Conservation (phyloP, 1,284 basidiomycete species). For the Rhodotorula sp. region DNA sequence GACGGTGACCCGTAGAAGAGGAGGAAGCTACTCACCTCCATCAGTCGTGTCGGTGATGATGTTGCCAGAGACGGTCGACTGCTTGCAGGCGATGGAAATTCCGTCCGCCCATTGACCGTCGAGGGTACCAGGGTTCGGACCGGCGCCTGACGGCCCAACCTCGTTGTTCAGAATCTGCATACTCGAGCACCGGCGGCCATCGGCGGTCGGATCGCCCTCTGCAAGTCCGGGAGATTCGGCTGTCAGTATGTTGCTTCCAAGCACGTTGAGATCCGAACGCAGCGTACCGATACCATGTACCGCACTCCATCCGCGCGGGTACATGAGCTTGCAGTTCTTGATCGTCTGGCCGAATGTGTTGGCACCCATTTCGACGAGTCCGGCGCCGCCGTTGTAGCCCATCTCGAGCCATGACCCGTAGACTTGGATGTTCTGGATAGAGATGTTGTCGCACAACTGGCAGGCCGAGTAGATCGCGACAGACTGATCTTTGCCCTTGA, state of each 20-base stretch:
- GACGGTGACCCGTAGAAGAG: neutral
- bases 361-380: slow-evolving; percentile 51
- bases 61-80: slow-evolving; percentile 67
- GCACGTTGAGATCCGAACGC: neutral
- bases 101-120: slow-evolving; percentile 59
- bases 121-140: slow-evolving; percentile 13
- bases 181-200: slow-evolving; percentile 30
- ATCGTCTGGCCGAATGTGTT: slow-evolving; percentile 44
- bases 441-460: slow-evolving; percentile 38
- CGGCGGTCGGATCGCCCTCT: slow-evolving; percentile 32
- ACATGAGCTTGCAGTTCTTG: slow-evolving; percentile 35
- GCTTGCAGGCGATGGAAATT: slow-evolving; percentile 70
- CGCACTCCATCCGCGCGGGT: slow-evolving; percentile 44
- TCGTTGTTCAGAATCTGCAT: slow-evolving; percentile 40
- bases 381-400: slow-evolving; percentile 45
- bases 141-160: slow-evolving; percentile 40
- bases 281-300: slow-evolving; percentile 40
- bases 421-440: slow-evolving; percentile 46
- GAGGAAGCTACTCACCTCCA: slow-evolving; percentile 28
- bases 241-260: neutral
- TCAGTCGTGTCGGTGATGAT: slow-evolving; percentile 68
- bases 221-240: neutral
- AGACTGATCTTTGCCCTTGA: slow-evolving; percentile 46
- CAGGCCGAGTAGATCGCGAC: slow-evolving; percentile 44
- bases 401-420: slow-evolving; percentile 48